Percentiles rank a stretch among this genome's conserved stretches.
These are phyloP conservation scores for Plasmodium fragile DNA, from an alignment of 169 alveolate species.

Conservation along the genomic window DNA sequence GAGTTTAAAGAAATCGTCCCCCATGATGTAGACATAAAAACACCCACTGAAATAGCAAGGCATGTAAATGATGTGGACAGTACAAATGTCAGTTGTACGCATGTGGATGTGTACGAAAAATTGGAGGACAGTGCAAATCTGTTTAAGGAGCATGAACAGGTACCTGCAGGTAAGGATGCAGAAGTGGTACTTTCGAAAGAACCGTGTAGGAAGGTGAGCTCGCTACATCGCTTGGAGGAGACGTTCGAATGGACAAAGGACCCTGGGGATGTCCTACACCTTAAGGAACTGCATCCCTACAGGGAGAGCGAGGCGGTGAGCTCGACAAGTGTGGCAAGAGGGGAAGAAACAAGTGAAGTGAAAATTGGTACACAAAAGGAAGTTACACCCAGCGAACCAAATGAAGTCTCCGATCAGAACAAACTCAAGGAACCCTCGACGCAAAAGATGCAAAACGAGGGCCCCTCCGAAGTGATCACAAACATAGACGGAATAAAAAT, in stretches of 20 bases:
- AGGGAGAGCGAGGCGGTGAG: not conserved
- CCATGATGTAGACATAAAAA: not conserved
- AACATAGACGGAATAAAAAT: constrained; percentile 31
- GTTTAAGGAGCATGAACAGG: not conserved
- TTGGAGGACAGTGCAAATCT: not conserved
- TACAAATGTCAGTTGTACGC: not conserved
- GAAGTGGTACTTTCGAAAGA: not conserved
- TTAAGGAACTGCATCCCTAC: not conserved
- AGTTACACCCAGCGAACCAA: not conserved
- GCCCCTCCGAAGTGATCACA: not conserved
- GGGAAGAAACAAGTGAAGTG: not conserved
- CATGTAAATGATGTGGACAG: not conserved
- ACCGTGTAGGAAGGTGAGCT: not conserved
- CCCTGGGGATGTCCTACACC: not conserved
- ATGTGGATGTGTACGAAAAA: not conserved
- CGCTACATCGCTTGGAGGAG: not conserved
- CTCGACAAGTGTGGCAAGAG: not conserved
- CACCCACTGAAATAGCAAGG: not conserved
- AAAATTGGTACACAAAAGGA: not conserved
- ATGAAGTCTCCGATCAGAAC: not conserved
- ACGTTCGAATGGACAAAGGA: not conserved
- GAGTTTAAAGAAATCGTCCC: constrained; percentile 2
- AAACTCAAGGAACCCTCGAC: not conserved
- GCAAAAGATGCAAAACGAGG: not conserved
- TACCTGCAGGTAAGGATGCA: not conserved